Base-by-base conservation (phyloP, 768 basidiomycete species). In the Podaxis sp. region DNA sequence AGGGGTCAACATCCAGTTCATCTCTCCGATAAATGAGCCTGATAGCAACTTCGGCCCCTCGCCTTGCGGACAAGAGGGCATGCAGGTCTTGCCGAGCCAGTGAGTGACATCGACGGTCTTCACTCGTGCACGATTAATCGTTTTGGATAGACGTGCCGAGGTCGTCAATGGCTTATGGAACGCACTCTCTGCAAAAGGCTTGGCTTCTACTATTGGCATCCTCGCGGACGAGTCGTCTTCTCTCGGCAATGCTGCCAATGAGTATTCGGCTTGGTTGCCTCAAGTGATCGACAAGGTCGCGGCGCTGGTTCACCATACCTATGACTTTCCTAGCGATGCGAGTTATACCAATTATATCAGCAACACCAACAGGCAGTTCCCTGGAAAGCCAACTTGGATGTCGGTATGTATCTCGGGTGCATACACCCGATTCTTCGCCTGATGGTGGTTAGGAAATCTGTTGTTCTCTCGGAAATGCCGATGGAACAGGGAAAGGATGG, bases 1-100 rank as follows among this genome's bases (percentile, higher is more conserved):
- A 56, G 78, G 77, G 15, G 70, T 81, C 33, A 70, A 70, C 13
- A 76, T 82, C 55, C 74, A 71, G 41, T 76, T 75, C 30, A 72
- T 82, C 24, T 80, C 80, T 1, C 74, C 78, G 8, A 81, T 82
- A 75, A 80, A 82, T 63, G 77, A 78, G 54, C 78, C 78, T 2
- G 77, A 79, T 57, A 74, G 73, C 56, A 76, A 53, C 12, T 77
- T 78, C 64, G 76, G 75, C 2, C 75, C 76, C 17, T 69, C 73
- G 4, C 75, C 74, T 2, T 82, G 80, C 65, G 75, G 76, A 20
- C 80, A 82, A 67, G 80, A 82, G 68, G 80, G 80, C 2, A 82
- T 82, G 80, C 67, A 71, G 60, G 80, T 82, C 46, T 64, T 66
- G 51, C 77, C 78, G 4, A 72, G 63, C 58, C 77, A 78, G 77